These are phyloP conservation scores for Erodium texanum DNA, from an alignment of 441 rosid genomes.

Conservation along the genomic window DNA sequence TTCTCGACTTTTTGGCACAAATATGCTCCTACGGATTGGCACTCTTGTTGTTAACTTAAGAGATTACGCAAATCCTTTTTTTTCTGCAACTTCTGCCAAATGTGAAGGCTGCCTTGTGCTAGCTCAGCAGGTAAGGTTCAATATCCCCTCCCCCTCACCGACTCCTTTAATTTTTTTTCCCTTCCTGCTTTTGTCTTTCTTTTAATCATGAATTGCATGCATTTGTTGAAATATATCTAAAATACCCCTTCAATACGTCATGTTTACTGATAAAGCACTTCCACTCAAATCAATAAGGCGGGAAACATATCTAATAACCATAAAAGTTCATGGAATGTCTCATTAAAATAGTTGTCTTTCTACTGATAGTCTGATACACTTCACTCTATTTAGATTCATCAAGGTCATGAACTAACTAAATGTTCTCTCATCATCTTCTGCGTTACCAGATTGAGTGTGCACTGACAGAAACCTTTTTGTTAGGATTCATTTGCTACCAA, in stretches of 20 bases:
- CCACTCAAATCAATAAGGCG: neutral
- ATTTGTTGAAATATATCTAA: neutral
- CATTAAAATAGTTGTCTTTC: neutral
- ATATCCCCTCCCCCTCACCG: slow-evolving; percentile 6
- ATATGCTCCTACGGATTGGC: slow-evolving; percentile 51
- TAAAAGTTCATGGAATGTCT: neutral
- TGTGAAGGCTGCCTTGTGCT: slow-evolving; percentile 87
- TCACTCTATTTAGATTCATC: neutral
- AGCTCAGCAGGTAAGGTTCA: slow-evolving; percentile 83
- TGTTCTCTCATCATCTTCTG: neutral
- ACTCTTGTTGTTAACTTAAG: slow-evolving; percentile 61
- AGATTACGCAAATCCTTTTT: slow-evolving; percentile 80
- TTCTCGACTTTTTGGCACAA: slow-evolving; percentile 88
- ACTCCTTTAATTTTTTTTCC: neutral
- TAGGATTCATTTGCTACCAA: neutral
- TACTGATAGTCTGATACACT: neutral
- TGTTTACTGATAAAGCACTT: neutral
- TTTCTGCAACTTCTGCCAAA: slow-evolving; percentile 72
- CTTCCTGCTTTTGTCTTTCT: slow-evolving; percentile 8
- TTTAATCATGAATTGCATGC: neutral
- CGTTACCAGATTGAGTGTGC: neutral
- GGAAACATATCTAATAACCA: neutral
- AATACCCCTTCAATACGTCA: neutral
- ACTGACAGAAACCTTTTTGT: neutral
- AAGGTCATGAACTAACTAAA: neutral